Evolutionary conservation across 2,329 filamentous ascomycete species (phyloP), one percentile per base, ranked within the genome.

Genomic region (Mariannaea elegans): DNA sequence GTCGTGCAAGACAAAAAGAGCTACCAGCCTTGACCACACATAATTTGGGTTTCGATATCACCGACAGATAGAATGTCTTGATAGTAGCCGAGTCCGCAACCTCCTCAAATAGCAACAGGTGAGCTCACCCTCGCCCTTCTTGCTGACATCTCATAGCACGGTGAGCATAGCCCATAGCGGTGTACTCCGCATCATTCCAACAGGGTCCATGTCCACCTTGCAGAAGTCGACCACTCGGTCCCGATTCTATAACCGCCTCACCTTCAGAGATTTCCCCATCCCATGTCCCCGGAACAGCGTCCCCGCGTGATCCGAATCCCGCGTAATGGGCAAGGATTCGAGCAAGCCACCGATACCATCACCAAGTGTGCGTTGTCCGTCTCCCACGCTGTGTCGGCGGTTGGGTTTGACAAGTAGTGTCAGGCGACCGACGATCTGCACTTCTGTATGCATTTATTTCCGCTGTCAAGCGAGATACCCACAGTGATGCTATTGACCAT

Each of bases 351-450:
- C 24, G 24, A 6, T 27, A 27, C 24, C 24, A 27, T 9, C 9
- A 27, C 9, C 24, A 27, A 27, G 24, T 27, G n/a, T 18, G 7
- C 31, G 29, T 21, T 27, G 24, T 42, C 42, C 27, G 23, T 18
- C 14, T 32, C 39, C 24, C 41, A 23, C 42, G 47, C 50, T 53
- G 34, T 38, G 42, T 24, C 51, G 31, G 13, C 14, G 45, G 45
- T 36, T 29, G 8, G 27, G 16, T 34, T 19, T 24, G 39, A 44
- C 38, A n/a, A 50, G 6, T n/a, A 19, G 24, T 19, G 56, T 66
- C 64, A 66, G 47, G 27, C 55, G 55, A 66, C 56, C 21, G 38
- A 23, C 31, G 44, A 60, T 62, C 55, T 65, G 59, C 41, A 56
- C 38, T 16, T 50, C 13, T 21, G 32, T 12, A 18, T 31, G 21